phyloP scores from a whole-genome alignment of 1,284 basidiomycete species.

The Heliocybe sulcata region DNA sequence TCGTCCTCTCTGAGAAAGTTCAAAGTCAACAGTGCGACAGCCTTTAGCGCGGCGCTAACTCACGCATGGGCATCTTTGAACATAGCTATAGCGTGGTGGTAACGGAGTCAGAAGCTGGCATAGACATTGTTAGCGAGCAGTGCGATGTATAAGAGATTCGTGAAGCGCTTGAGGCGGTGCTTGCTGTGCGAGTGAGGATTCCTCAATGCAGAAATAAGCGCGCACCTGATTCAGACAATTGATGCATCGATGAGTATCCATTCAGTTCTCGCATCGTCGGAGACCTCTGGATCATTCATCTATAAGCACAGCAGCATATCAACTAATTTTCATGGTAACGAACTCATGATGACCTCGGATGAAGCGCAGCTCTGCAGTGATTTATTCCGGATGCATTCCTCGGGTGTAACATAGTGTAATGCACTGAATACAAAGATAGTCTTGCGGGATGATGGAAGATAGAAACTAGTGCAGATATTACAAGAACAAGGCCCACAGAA shows the following conservation, averaged over 20 bases:
- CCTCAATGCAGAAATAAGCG: too few species aligned
- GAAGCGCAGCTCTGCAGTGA: neutral
- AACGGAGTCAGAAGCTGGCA: neutral
- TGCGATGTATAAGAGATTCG: neutral
- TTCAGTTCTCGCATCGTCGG: too few species aligned
- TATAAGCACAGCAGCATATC: too few species aligned
- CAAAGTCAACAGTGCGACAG: neutral
- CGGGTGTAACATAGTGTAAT: neutral
- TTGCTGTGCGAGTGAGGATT: too few species aligned
- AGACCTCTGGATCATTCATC: too few species aligned
- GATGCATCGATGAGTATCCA: too few species aligned
- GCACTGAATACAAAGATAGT: neutral
- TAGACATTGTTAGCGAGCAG: neutral
- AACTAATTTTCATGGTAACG: too few species aligned
- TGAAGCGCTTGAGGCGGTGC: too few species aligned
- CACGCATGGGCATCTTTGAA: neutral
- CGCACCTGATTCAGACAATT: too few species aligned
- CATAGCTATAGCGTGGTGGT: too few species aligned
- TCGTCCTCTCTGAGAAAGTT: neutral
- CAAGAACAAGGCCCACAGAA: neutral
- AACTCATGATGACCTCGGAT: too few species aligned
- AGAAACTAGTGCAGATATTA: neutral
- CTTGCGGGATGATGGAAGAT: neutral
- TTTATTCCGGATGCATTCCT: neutral
- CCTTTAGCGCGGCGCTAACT: neutral